Evolutionary conservation across 768 basidiomycete genomes (phyloP).

Genomic region (Aureoboletus auriporus): DNA sequence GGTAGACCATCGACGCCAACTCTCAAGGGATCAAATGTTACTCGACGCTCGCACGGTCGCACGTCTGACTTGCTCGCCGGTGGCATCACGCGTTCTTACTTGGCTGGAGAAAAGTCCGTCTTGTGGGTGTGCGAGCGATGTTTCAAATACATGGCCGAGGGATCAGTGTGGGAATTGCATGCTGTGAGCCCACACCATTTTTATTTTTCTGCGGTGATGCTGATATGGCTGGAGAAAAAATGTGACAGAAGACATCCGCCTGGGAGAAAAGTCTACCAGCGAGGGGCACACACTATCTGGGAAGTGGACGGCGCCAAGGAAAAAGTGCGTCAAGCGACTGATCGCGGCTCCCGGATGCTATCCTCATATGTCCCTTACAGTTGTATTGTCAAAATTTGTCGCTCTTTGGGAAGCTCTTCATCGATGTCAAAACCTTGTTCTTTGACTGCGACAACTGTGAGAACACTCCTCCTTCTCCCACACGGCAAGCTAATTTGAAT

Average conservation of each 20-base stretch:
- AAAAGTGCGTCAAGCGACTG: constrained; percentile 53
- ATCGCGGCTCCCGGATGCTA: background rate
- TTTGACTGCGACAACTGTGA: constrained; percentile 86
- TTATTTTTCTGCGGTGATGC: background rate
- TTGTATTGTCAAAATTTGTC: constrained; percentile 95
- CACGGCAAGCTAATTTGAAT: background rate
- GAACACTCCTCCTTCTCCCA: constrained; percentile 19
- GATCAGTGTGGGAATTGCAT: constrained; percentile 66
- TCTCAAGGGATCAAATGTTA: constrained; percentile 48
- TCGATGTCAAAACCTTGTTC: constrained; percentile 94
- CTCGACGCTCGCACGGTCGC: constrained; percentile 62
- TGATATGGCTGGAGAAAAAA: constrained; percentile 45
- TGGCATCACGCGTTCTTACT: constrained; percentile 47
- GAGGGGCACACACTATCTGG: constrained; percentile 88
- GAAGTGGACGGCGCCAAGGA: constrained; percentile 88
- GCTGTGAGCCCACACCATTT: constrained; percentile 38
- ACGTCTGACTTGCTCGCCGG: constrained; percentile 72
- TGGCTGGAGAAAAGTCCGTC: constrained; percentile 43
- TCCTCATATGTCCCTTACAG: constrained; percentile 37
- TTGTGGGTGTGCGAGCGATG: constrained; percentile 90
- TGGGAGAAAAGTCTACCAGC: constrained; percentile 85
- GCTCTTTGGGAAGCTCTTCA: constrained; percentile 97
- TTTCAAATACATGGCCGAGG: constrained; percentile 94
- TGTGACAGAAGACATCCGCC: constrained; percentile 75
- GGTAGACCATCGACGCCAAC: constrained; percentile 22